Conservation (phyloP, 2,329 filamentous ascomycete genomes). For the Microcera coccophila region DNA sequence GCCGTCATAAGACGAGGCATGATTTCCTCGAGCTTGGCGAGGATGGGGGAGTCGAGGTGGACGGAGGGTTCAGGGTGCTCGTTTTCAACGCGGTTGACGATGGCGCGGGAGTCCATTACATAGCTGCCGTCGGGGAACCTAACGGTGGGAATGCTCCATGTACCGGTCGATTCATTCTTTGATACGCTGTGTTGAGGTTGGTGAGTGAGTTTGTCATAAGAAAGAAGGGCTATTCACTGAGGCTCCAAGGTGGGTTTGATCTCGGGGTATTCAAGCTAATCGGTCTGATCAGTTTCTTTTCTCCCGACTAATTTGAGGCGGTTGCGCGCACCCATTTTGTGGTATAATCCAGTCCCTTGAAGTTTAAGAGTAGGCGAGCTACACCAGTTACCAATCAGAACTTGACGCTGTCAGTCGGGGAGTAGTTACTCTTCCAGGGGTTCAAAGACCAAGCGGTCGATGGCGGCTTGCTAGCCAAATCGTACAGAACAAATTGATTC, state of each 20-base stretch:
- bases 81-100: constrained; percentile 57
- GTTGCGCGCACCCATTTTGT: constrained; percentile 54
- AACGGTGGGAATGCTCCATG: constrained; percentile 47
- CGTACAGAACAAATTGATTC: constrained; percentile 52
- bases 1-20: constrained; percentile 30
- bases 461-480: constrained; percentile 53
- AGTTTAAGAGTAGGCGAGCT: constrained; percentile 65
- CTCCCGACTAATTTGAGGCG: too few species aligned
- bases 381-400: neutral
- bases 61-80: constrained; percentile 55
- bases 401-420: constrained; percentile 8
- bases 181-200: constrained; percentile 10
- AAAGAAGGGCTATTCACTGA: constrained; percentile 38
- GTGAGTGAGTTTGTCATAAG: constrained; percentile 1
- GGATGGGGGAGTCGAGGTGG: constrained; percentile 52
- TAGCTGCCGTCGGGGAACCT: constrained; percentile 53
- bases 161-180: constrained; percentile 19
- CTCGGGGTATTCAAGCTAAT: constrained; percentile 60
- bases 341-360: constrained; percentile 62
- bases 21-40: constrained; percentile 41
- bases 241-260: constrained; percentile 53
- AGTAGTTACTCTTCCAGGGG: constrained; percentile 61
- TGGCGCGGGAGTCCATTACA: constrained; percentile 61
- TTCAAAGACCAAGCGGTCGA: constrained; percentile 61
- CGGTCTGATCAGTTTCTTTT: fast-evolving